These are phyloP conservation scores for Eragrostis curvula DNA, from an alignment of 176 grass and related monocot genomes.

Conservation along the genomic window DNA sequence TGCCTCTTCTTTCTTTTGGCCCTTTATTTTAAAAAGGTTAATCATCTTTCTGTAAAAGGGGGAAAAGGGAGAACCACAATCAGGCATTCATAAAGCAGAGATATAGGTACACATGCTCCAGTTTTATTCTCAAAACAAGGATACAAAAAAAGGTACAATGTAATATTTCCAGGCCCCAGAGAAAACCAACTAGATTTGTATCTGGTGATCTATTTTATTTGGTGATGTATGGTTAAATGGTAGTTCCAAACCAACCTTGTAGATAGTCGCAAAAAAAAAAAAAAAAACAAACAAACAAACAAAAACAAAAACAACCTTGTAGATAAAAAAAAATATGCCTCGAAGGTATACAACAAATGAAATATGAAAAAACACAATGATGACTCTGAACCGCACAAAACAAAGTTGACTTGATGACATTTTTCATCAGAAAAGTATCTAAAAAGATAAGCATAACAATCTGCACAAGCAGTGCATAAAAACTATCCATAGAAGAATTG, in stretches of 20 bases:
- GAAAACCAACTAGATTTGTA: neutral
- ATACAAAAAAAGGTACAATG: neutral
- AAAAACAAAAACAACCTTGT: neutral
- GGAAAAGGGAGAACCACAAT: slow-evolving; percentile 13
- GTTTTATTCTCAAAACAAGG: neutral
- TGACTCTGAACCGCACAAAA: neutral
- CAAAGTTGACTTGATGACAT: neutral
- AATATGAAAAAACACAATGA: neutral
- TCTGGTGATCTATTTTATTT: neutral
- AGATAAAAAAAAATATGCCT: neutral
- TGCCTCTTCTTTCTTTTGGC: slow-evolving; percentile 76
- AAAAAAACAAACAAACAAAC: no score
- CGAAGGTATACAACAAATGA: neutral
- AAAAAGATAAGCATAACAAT: neutral
- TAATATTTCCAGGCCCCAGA: neutral
- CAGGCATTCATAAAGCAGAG: neutral
- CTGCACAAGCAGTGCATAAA: neutral
- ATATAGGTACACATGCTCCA: neutral
- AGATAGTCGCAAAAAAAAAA: no score
- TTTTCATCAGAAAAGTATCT: neutral
- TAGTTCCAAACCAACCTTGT: neutral
- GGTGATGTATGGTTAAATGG: neutral
- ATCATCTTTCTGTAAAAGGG: slow-evolving; percentile 62
- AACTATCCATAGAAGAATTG: neutral
- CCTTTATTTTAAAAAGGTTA: slow-evolving; percentile 92